These are phyloP conservation scores for Oenanthe sinensis DNA, from an alignment of 129 eudicot genomes.

Conservation along the genomic window DNA sequence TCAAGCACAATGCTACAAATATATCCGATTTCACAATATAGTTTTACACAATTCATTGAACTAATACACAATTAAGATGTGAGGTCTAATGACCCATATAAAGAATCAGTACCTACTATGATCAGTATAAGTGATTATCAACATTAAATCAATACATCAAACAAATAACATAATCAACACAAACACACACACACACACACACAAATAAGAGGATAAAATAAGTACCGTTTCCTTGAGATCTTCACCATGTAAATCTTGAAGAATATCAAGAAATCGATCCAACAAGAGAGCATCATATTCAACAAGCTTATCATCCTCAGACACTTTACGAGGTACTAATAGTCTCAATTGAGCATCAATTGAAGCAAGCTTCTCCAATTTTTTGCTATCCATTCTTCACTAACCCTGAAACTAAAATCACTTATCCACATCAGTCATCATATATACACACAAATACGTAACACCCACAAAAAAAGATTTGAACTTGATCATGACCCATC, in stretches of 20 bases:
- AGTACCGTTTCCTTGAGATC: conserved; percentile 87
- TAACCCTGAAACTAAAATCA: conserved; percentile 9
- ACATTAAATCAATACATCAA: neutral
- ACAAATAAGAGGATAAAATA: neutral
- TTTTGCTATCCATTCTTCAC: conserved; percentile 17
- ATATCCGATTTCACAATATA: too few relatives aligned
- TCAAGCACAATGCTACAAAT: neutral
- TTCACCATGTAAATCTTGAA: conserved; percentile 93
- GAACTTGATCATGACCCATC: neutral
- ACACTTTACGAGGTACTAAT: conserved; percentile 80
- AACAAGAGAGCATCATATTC: conserved; percentile 92
- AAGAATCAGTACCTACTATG: neutral
- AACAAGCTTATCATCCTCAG: conserved; percentile 91
- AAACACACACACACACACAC: neutral
- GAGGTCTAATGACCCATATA: neutral
- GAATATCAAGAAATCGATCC: conserved; percentile 91
- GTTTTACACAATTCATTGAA: neutral
- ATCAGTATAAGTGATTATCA: neutral
- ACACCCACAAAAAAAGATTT: neutral
- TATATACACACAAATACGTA: neutral
- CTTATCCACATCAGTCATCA: neutral
- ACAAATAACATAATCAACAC: neutral
- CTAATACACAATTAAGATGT: neutral
- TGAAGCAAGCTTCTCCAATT: conserved; percentile 85
- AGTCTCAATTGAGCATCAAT: conserved; percentile 95